Conservation (phyloP, 1,139 yeast species). For the Yamadazyma conglobata region DNA sequence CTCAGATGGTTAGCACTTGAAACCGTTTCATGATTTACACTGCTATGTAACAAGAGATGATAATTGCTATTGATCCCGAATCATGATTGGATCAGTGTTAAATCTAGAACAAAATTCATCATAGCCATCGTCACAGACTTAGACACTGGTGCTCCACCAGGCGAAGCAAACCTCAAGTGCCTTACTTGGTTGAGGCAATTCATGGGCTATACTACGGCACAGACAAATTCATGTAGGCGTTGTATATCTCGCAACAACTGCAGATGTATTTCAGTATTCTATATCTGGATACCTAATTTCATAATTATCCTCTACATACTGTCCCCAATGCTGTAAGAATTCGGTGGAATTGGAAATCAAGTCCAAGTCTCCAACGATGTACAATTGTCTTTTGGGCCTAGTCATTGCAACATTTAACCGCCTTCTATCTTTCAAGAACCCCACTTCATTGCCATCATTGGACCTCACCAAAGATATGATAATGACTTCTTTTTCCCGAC, state of each 20-base stretch:
- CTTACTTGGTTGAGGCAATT: too few relatives aligned
- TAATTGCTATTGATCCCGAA: too few relatives aligned
- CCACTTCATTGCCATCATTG: conserved; percentile 58
- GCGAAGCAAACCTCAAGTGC: too few relatives aligned
- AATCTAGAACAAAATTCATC: too few relatives aligned
- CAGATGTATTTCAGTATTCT: conserved; percentile 18
- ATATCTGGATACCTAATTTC: conserved; percentile 67
- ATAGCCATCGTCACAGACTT: too few relatives aligned
- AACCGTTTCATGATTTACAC: too few relatives aligned
- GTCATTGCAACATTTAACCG: conserved; percentile 90
- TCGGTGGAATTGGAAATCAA: conserved; percentile 39
- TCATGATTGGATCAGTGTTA: too few relatives aligned
- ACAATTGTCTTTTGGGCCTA: conserved; percentile 80
- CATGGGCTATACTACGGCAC: too few relatives aligned
- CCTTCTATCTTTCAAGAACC: conserved; percentile 69
- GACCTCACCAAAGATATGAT: conserved; percentile 44
- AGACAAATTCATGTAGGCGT: too few relatives aligned
- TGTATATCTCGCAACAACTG: not conserved
- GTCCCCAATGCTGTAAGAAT: conserved; percentile 65
- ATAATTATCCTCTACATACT: conserved; percentile 57
- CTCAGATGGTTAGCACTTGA: too few relatives aligned
- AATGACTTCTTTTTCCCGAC: conserved; percentile 79
- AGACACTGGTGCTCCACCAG: too few relatives aligned
- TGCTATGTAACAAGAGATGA: too few relatives aligned
- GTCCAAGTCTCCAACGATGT: conserved; percentile 84